Evolutionary conservation across 2,329 filamentous ascomycete genomes (phyloP), one percentile per base, ranked within the genome.

Genomic region (Tolypocladium capitatum): DNA sequence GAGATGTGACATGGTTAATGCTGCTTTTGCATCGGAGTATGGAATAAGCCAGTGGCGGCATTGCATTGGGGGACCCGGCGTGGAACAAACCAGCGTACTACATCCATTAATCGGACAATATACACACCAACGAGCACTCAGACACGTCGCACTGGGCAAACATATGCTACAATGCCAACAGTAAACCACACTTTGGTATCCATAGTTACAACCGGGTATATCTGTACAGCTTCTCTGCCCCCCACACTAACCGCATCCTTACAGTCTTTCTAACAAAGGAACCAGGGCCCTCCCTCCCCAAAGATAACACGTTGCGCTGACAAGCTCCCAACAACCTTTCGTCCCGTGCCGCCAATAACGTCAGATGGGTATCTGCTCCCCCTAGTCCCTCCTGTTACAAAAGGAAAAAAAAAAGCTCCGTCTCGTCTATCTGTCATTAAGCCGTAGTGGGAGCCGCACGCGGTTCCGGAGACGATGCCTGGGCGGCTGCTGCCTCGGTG

Each of bases 151-250:
- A 18, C 21, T 9, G 24, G 21, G 36, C 21, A 27, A 27, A 8
- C 13, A 16, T 16, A 14, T n/a, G 20, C 9, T 24, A 38, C 4
- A 16, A 27, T 27, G 20, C 21, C n/a, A 24, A 35, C 13, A 20
- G n/a, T 16, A 28, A 18, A 45, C 34, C 40, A 28, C 38, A 30
- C 28, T 13, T 13, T 48, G 42, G 32, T 49, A 47, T 49, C 33
- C 41, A 38, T 46, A 45, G 46, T 43, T 31, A 16, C 30, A 48
- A 20, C 44, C 42, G 46, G 49, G 46, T 50, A 48, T 48, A 46
- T 48, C 21, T 27, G 33, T 33, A 42, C 38, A 42, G 38, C 24
- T 28, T 27, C 11, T 28, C 18, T 31, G 18, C 13, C 32, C 43
- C 16, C 33, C 9, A 35, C 43, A 18, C 13, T n/a, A 27, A 28